Conservation (phyloP, 768 basidiomycete genomes). For the Serendipita vermifera region DNA sequence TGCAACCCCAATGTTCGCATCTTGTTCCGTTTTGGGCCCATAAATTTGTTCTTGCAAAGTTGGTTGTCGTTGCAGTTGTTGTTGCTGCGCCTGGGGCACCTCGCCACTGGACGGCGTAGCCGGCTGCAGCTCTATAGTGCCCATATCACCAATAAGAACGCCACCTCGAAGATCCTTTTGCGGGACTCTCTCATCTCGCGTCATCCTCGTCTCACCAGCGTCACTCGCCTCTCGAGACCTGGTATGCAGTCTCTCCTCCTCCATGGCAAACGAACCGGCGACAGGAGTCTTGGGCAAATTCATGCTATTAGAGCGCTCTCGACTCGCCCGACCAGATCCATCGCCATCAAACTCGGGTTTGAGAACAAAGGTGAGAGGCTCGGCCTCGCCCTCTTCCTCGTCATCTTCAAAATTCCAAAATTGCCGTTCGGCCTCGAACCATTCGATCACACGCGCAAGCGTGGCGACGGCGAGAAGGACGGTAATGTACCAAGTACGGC, state of each 20-base stretch:
- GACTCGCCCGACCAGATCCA: neutral
- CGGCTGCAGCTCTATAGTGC: no score
- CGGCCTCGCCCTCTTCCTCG: constrained; percentile 65
- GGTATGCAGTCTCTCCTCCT: neutral
- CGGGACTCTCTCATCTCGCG: constrained; percentile 5
- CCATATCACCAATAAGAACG: neutral
- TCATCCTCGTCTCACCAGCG: neutral
- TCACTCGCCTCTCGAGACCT: neutral
- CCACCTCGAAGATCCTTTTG: constrained; percentile 7
- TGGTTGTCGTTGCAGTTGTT: neutral
- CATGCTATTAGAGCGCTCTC: neutral
- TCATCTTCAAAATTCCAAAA: constrained; percentile 88
- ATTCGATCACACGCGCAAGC: constrained; percentile 91
- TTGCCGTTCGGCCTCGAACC: constrained; percentile 99
- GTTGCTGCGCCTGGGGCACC: neutral
- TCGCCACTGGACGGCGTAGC: neutral
- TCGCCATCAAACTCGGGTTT: constrained; percentile 61
- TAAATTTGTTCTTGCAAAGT: neutral
- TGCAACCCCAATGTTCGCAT: no score
- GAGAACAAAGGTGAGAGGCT: constrained; percentile 85
- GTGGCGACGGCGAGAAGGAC: constrained; percentile 91
- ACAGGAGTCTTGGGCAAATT: neutral
- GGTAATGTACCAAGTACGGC: constrained; percentile 96
- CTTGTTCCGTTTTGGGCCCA: neutral
- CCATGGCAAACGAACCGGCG: neutral